These are phyloP conservation scores for Corymbia citriodora DNA, from an alignment of 441 rosid species.

Conservation along the genomic window DNA sequence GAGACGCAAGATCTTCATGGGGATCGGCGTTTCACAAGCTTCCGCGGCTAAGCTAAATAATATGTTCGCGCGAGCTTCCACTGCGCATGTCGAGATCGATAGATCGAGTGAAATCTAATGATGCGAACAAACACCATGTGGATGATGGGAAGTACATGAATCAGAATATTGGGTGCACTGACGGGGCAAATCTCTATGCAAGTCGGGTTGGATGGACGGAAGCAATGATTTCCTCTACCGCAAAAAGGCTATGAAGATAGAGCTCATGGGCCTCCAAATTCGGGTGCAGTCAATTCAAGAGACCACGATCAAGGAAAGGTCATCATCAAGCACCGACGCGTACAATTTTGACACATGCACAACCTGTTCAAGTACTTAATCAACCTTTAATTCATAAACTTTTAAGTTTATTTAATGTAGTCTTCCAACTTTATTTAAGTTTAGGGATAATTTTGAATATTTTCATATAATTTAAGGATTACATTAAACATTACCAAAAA, in stretches of 20 bases:
- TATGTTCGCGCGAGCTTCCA: not conserved
- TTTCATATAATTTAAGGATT: not conserved
- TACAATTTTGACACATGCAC: not conserved
- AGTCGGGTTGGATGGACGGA: not conserved
- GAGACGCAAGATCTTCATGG: constrained; percentile 2
- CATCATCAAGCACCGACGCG: not conserved
- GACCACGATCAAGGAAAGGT: not conserved
- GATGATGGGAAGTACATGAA: not conserved
- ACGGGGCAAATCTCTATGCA: not conserved
- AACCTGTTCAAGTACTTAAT: not conserved
- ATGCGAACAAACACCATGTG: not conserved
- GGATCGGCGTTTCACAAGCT: not conserved
- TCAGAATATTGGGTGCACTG: not conserved
- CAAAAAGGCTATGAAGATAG: not conserved
- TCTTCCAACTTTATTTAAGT: not conserved
- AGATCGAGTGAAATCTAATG: not conserved
- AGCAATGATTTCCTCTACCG: not conserved
- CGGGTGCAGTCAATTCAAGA: not conserved
- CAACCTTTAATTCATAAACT: not conserved
- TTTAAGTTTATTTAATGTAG: not conserved
- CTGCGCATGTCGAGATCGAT: not conserved
- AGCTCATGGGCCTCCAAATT: not conserved
- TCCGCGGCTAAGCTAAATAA: not conserved
- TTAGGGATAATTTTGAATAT: not conserved
- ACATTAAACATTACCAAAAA: not conserved